These are phyloP conservation scores for Rachicladosporium sp. DNA, from an alignment of 2,329 filamentous ascomycete genomes.

Conservation along the genomic window DNA sequence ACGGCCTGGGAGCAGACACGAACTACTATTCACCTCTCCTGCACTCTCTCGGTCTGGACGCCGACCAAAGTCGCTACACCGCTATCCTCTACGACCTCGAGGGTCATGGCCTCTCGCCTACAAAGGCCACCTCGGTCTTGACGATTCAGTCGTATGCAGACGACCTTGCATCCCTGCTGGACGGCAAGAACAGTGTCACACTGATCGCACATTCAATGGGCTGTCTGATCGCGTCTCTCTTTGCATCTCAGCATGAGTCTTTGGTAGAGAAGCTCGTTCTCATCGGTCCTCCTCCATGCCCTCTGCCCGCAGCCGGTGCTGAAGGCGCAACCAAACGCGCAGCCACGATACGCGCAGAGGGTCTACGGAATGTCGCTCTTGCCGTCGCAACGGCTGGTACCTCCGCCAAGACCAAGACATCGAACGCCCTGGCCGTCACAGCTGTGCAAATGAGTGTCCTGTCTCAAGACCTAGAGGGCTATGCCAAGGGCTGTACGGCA, in stretches of 20 bases:
- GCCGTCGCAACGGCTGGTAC: constrained; percentile 26
- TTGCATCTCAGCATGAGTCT: neutral
- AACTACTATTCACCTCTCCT: constrained; percentile 35
- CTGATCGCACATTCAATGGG: constrained; percentile 43
- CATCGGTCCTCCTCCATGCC: constrained; percentile 35
- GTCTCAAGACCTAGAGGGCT: constrained; percentile 40
- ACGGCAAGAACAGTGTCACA: constrained; percentile 23
- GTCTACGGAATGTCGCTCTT: constrained; percentile 34
- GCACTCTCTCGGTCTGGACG: constrained; percentile 19
- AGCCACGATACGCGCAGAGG: constrained; percentile 29
- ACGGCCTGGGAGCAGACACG: too few relatives aligned
- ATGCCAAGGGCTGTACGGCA: constrained; percentile 34
- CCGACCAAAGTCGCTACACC: constrained; percentile 7
- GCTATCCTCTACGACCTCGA: constrained; percentile 39
- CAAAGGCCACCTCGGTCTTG: constrained; percentile 31
- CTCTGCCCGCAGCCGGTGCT: constrained; percentile 27
- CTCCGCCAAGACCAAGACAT: constrained; percentile 25
- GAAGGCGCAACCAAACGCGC: constrained; percentile 26
- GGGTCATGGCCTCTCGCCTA: constrained; percentile 44
- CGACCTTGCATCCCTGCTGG: constrained; percentile 26
- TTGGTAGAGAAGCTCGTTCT: constrained; percentile 22
- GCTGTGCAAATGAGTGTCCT: constrained; percentile 35
- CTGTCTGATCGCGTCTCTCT: constrained; percentile 33
- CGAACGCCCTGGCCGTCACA: constrained; percentile 23
- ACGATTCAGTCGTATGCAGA: constrained; percentile 33